Conservation (phyloP, 176 grass and related monocot species). For the Musa troglodytarum region DNA sequence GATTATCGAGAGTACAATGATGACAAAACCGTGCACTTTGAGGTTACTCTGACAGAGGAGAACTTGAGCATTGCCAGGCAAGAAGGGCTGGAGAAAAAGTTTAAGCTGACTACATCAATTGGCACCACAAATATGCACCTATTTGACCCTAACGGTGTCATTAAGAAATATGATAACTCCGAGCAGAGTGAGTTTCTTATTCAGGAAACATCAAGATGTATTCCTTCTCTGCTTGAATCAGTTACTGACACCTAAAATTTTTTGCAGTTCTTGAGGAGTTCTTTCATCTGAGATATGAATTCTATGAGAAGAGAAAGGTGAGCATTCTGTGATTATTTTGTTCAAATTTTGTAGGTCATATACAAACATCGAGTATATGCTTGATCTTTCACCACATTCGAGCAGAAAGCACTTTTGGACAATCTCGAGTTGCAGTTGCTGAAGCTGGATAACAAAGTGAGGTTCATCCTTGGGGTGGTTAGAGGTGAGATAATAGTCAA, state of each 20-base stretch:
- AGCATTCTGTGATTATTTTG: neutral
- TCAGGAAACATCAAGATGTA: too few species aligned
- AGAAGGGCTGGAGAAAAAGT: slow-evolving; percentile 89
- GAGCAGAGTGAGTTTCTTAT: slow-evolving; percentile 53
- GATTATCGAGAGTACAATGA: slow-evolving; percentile 39
- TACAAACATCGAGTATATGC: neutral
- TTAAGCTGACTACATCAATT: slow-evolving; percentile 74
- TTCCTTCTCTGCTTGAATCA: neutral
- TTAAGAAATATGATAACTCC: slow-evolving; percentile 68
- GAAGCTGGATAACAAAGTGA: slow-evolving; percentile 58
- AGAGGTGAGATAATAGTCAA: slow-evolving; percentile 40
- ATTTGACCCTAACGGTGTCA: slow-evolving; percentile 57
- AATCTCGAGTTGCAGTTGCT: slow-evolving; percentile 52
- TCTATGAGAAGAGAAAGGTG: slow-evolving; percentile 78
- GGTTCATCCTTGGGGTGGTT: slow-evolving; percentile 62
- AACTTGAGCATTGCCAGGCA: slow-evolving; percentile 62
- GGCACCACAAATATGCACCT: slow-evolving; percentile 90
- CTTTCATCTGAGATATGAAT: slow-evolving; percentile 44
- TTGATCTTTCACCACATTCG: neutral
- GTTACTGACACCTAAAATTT: neutral
- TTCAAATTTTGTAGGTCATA: neutral
- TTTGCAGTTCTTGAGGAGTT: slow-evolving; percentile 72
- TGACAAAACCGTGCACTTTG: slow-evolving; percentile 48
- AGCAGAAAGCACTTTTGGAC: slow-evolving; percentile 45
- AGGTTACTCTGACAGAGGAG: slow-evolving; percentile 39